Evolutionary conservation across 225 moss, liverwort and hornwort species (phyloP).

Genomic region (Physcomitrellopsis africana): DNA sequence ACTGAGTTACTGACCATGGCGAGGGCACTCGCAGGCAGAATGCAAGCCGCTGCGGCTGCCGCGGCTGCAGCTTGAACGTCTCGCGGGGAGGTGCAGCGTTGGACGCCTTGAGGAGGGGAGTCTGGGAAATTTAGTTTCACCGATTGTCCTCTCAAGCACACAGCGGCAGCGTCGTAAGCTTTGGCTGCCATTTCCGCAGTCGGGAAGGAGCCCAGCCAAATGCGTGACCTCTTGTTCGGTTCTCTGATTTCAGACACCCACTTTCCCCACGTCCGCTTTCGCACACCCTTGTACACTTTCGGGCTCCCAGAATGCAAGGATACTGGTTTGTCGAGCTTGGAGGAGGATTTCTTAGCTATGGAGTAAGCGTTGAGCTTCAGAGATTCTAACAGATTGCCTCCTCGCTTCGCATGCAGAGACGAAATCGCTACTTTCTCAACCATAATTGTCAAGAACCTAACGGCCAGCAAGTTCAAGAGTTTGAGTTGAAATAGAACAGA

Average conservation of each 20-base stretch:
- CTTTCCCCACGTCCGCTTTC: slow-evolving; percentile 30
- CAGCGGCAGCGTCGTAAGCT: slow-evolving; percentile 27
- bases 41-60: slow-evolving; percentile 40
- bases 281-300: slow-evolving; percentile 25
- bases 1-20: neutral
- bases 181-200: slow-evolving; percentile 24
- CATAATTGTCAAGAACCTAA: slow-evolving; percentile 1
- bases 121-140: slow-evolving; percentile 26
- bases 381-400: slow-evolving; percentile 15
- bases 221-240: slow-evolving; percentile 30
- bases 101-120: neutral
- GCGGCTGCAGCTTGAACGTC: slow-evolving; percentile 27
- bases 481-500: no score
- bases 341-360: slow-evolving; percentile 12
- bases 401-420: slow-evolving; percentile 15
- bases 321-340: no score
- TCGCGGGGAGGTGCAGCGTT: slow-evolving; percentile 5
- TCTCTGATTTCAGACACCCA: slow-evolving; percentile 35
- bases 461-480: no score
- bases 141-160: slow-evolving; percentile 24
- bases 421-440: slow-evolving; percentile 13
- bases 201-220: slow-evolving; percentile 30
- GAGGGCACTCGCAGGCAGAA: neutral
- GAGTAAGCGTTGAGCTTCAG: slow-evolving; percentile 1
- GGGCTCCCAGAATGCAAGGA: neutral